These are phyloP conservation scores for Cladophialophora immunda DNA, from an alignment of 2,329 filamentous ascomycete species.

Conservation along the genomic window DNA sequence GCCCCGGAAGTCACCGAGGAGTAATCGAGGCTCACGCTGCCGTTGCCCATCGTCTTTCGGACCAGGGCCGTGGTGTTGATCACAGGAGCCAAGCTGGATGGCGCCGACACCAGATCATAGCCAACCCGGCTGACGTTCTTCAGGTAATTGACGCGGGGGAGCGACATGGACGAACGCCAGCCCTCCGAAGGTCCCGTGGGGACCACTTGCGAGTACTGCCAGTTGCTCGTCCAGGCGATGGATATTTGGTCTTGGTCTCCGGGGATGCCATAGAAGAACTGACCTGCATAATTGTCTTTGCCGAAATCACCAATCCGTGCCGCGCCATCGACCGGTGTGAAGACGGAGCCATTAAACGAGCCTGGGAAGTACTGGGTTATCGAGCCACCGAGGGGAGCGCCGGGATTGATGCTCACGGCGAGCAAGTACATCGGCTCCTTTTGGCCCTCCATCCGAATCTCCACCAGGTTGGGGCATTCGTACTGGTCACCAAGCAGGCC, in stretches of 20 bases:
- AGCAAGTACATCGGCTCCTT: slow-evolving; percentile 41
- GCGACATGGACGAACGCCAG: slow-evolving; percentile 62
- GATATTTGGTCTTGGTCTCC: slow-evolving; percentile 54
- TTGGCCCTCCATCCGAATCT: slow-evolving; percentile 57
- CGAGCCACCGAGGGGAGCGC: slow-evolving; percentile 47
- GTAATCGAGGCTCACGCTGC: background rate
- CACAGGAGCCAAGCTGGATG: slow-evolving; percentile 61
- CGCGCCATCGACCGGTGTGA: slow-evolving; percentile 40
- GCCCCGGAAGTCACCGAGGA: background rate
- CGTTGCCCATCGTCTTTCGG: slow-evolving; percentile 55
- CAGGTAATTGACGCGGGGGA: slow-evolving; percentile 63
- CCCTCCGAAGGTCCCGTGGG: slow-evolving; percentile 63
- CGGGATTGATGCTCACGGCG: slow-evolving; percentile 46
- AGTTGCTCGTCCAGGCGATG: slow-evolving; percentile 68
- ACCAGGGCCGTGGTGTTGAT: slow-evolving; percentile 51
- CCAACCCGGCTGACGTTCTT: slow-evolving; percentile 61
- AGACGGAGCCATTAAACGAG: slow-evolving; percentile 71
- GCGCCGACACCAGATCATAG: slow-evolving; percentile 60
- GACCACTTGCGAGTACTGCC: slow-evolving; percentile 65
- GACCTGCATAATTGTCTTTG: slow-evolving; percentile 56
- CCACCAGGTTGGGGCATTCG: slow-evolving; percentile 70
- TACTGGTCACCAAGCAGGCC: slow-evolving; percentile 66
- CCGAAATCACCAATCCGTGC: slow-evolving; percentile 44
- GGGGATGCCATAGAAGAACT: slow-evolving; percentile 62
- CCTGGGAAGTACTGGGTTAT: slow-evolving; percentile 53